Evolutionary conservation across 352 stramenopile genomes (phyloP), one percentile per base, ranked within the genome.

Genomic region (Elongisporangium prolatum): DNA sequence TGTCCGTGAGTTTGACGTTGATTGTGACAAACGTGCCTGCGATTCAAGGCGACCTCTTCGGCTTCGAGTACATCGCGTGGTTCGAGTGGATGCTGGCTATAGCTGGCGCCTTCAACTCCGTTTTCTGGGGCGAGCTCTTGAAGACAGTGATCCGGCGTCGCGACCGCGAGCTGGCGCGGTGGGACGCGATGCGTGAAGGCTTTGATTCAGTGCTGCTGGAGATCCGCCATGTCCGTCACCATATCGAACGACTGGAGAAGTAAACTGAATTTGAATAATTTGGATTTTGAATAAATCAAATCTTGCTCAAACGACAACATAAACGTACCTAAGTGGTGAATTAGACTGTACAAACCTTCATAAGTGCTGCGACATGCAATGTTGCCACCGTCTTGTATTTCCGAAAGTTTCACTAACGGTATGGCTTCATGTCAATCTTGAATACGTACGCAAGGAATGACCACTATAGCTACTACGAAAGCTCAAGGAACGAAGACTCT

Each of bases 201-300:
- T 82, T 86, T n/a, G 74, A 84, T 24, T 61, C 78, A 1, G 74
- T 91, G 20, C 52, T 89, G 50, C 57, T 80, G 6, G 82, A 91
- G 57, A 82, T 91, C 22, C 80, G 76, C 28, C 67, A 79, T 22
- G 69, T 86, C 47, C 75, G 69, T 25, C 71, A 83, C 50, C 79
- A 80, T 22, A 60, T 86, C 28, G 78, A 86, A 37, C 65, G 68
- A 7, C 66, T 86, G 24, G 76, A 84, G 65, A 40, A 40, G 14
- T 40, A 40, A 40, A n/a, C n/a, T n/a, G n/a, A n/a, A n/a, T n/a
- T n/a, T n/a, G n/a, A n/a, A n/a, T n/a, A n/a, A n/a, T n/a, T n/a
- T n/a, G n/a, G n/a, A n/a, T n/a, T n/a, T n/a, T n/a, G n/a, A n/a
- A n/a, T n/a, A n/a, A n/a, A n/a, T n/a, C n/a, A n/a, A n/a, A n/a